These are phyloP conservation scores for Chenopodium quinoa DNA, from an alignment of 148 eudicot genomes.

Conservation along the genomic window DNA sequence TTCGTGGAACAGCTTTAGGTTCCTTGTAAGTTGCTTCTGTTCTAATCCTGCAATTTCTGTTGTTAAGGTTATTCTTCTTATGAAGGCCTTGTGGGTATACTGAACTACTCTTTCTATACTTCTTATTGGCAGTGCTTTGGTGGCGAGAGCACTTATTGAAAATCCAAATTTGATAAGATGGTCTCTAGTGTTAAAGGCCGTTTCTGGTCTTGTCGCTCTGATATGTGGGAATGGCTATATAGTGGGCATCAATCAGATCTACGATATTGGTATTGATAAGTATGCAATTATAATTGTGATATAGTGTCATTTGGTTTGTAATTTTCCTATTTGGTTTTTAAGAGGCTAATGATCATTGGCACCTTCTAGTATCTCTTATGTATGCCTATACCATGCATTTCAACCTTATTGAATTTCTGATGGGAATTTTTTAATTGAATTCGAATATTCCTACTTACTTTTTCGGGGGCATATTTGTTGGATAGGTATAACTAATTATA, in stretches of 20 bases:
- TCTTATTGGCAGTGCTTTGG: slow-evolving; percentile 72
- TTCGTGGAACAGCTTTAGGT: slow-evolving; percentile 95
- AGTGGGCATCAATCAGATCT: slow-evolving; percentile 98
- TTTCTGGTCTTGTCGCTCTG: slow-evolving; percentile 82
- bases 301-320: slow-evolving; percentile 10
- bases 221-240: slow-evolving; percentile 97
- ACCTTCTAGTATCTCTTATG: background rate
- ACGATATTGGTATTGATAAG: slow-evolving; percentile 99
- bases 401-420: background rate
- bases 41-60: slow-evolving; percentile 10
- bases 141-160: slow-evolving; percentile 84
- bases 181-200: slow-evolving; percentile 80
- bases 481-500: background rate
- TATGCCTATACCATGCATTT: slow-evolving; percentile 8
- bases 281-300: slow-evolving; percentile 42
- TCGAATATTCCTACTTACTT: slow-evolving; percentile 1
- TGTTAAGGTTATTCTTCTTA: background rate
- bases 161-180: slow-evolving; percentile 81
- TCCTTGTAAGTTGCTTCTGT: slow-evolving; percentile 53
- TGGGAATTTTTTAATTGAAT: background rate
- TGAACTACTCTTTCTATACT: slow-evolving; percentile 19
- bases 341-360: background rate
- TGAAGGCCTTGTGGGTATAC: background rate
- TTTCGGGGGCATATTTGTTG: background rate
- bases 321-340: background rate